Conservation (phyloP, 148 eudicot genomes). For the Chenopodium quinoa region DNA sequence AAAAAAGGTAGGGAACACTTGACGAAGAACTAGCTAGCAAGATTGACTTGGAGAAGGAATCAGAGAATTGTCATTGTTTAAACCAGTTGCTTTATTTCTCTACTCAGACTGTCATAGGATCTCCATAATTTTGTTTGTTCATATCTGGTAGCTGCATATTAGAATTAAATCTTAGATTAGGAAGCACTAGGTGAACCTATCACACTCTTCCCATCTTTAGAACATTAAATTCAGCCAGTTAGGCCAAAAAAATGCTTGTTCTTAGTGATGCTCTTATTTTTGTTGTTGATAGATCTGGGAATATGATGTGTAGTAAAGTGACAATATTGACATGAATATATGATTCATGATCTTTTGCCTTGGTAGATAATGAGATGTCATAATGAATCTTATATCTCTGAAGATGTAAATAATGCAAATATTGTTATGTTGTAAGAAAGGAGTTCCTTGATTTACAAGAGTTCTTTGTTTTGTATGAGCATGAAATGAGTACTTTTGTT, state of each 20-base stretch:
- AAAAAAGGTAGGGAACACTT: too few species aligned
- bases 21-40: slow-evolving; percentile 7
- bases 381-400: slow-evolving; percentile 10
- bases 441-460: neutral
- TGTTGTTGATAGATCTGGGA: neutral
- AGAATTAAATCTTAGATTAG: neutral
- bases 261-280: too few species aligned
- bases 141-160: slow-evolving; percentile 19
- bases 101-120: neutral
- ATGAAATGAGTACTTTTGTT: slow-evolving; percentile 14
- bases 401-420: slow-evolving; percentile 11
- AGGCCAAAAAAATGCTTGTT: neutral
- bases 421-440: neutral
- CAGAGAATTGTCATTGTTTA: slow-evolving; percentile 49
- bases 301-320: neutral
- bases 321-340: neutral
- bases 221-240: neutral
- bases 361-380: slow-evolving; percentile 6
- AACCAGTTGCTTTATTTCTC: slow-evolving; percentile 33
- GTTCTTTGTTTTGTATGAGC: neutral
- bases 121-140: slow-evolving; percentile 24
- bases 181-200: neutral
- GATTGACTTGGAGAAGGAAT: slow-evolving; percentile 64
- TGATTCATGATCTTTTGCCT: slow-evolving; percentile 1
- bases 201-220: neutral